phyloP scores from a whole-genome alignment of 169 alveolate genomes.

The Eimeria acervulina region DNA sequence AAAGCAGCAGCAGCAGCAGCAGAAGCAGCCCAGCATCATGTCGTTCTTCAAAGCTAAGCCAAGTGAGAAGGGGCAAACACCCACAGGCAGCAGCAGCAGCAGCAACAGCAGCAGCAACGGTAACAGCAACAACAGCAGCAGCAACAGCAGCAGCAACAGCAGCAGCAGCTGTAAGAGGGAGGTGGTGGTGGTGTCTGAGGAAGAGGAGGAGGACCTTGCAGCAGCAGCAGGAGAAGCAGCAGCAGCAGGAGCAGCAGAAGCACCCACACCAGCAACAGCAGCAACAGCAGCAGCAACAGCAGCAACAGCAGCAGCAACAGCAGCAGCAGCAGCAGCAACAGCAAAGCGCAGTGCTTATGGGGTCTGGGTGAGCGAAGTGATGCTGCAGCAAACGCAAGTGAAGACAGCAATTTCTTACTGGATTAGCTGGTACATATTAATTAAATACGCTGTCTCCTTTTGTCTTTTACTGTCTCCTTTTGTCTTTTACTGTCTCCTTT shows the following conservation, averaged over 20 bases:
- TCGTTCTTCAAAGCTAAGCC: background rate
- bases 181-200: background rate
- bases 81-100: background rate
- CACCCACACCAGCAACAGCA: too few relatives aligned
- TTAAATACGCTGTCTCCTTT: background rate
- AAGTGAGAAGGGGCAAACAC: background rate
- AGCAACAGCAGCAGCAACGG: conserved; percentile 26
- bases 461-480: background rate
- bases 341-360: conserved; percentile 81
- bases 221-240: too few relatives aligned
- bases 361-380: conserved; percentile 87
- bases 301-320: conserved; percentile 3
- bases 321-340: conserved; percentile 47
- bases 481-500: too few relatives aligned
- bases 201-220: background rate
- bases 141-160: conserved; percentile 27
- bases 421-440: conserved; percentile 76
- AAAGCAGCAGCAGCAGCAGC: background rate
- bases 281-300: background rate
- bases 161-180: background rate
- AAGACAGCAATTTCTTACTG: conserved; percentile 84
- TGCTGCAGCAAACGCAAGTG: conserved; percentile 89
- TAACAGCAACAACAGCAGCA: conserved; percentile 15
- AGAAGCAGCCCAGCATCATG: background rate
- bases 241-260: too few relatives aligned